Conservation (phyloP, 352 stramenopile genomes). For the Globisporangium middletonii region DNA sequence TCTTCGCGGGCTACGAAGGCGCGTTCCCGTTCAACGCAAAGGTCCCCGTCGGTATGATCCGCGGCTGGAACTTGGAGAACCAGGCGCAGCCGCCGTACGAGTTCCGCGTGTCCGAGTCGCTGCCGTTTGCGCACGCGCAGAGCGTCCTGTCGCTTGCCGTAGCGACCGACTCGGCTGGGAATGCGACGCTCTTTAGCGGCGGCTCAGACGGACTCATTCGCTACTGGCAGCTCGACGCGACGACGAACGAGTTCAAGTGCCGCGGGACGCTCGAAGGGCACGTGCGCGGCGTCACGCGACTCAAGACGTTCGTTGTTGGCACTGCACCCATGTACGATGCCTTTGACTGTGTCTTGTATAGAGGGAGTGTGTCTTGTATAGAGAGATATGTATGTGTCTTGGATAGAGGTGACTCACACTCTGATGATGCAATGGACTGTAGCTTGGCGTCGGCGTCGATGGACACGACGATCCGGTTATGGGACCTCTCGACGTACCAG, state of each 20-base stretch:
- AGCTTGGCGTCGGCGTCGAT: constrained; percentile 76
- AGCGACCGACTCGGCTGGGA: constrained; percentile 57
- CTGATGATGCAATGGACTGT: background rate
- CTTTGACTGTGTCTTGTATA: constrained; percentile 8
- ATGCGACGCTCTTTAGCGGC: constrained; percentile 72
- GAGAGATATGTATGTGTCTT: too few species aligned
- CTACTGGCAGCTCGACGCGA: constrained; percentile 76
- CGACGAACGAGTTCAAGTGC: constrained; percentile 72
- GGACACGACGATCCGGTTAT: constrained; percentile 76
- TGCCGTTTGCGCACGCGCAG: constrained; percentile 73
- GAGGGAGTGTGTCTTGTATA: background rate
- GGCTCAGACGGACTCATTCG: constrained; percentile 68
- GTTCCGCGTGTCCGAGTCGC: constrained; percentile 50
- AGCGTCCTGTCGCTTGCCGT: constrained; percentile 67
- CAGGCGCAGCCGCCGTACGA: constrained; percentile 51
- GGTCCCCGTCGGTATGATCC: constrained; percentile 65
- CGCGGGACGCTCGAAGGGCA: constrained; percentile 70
- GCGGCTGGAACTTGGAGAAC: constrained; percentile 82
- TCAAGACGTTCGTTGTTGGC: constrained; percentile 78
- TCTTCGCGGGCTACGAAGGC: constrained; percentile 80
- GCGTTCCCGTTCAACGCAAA: constrained; percentile 47
- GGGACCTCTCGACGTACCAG: constrained; percentile 78
- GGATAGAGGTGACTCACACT: background rate
- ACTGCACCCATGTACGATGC: constrained; percentile 32
- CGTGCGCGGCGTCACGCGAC: constrained; percentile 67